These are phyloP conservation scores for Plasmodium blacklocki DNA, from an alignment of 169 alveolate species.

Conservation along the genomic window DNA sequence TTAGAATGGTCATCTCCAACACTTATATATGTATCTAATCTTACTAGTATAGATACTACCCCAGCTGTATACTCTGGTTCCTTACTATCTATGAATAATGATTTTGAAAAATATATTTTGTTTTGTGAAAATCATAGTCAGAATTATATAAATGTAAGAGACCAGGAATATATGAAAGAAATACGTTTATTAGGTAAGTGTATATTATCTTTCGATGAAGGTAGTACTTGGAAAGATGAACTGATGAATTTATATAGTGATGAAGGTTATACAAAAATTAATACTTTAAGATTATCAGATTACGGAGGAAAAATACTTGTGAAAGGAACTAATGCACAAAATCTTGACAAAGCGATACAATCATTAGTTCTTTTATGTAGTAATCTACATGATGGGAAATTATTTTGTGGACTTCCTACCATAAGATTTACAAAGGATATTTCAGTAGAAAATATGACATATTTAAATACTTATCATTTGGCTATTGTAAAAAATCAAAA, in stretches of 20 bases:
- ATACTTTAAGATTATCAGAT: not conserved
- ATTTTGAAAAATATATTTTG: constrained; percentile 39
- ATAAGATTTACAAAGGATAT: not conserved
- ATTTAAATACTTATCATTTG: constrained; percentile 14
- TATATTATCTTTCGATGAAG: not conserved
- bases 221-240: not conserved
- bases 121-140: constrained; percentile 7
- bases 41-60: not conserved
- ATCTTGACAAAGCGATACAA: no score
- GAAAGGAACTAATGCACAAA: constrained; percentile 1
- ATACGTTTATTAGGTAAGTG: constrained; percentile 6
- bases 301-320: constrained; percentile 10
- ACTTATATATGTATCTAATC: not conserved
- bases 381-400: no score
- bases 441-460: not conserved
- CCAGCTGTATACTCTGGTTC: constrained; percentile 41
- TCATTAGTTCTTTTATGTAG: no score
- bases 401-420: not conserved
- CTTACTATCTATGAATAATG: constrained; percentile 12
- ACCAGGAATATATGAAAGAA: not conserved
- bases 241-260: not conserved
- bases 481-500: constrained; percentile 6
- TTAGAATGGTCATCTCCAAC: constrained; percentile 3
- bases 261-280: not conserved
- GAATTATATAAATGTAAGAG: not conserved